Evolutionary conservation across 352 stramenopile genomes (phyloP), one percentile per base, ranked within the genome.

Genomic region (Phytophthora citrophthora): DNA sequence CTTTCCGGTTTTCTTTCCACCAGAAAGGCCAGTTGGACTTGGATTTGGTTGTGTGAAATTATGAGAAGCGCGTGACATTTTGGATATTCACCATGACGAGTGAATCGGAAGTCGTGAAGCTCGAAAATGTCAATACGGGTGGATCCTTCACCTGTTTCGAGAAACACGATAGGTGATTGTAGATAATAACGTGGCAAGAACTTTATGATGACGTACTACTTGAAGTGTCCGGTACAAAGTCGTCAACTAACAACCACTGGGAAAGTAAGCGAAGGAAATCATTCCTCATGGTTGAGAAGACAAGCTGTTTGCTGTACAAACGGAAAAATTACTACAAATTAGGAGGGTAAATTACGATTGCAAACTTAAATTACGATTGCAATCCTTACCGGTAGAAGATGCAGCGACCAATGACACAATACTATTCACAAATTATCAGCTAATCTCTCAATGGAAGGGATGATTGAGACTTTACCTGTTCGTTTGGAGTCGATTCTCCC

Each of bases 11-110:
- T 46, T 47, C 61, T 68, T 38, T 77, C 54, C 6, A 85, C 32
- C 23, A 85, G 26, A 50, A 74, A 86, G 13, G 67, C 67, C 11
- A 71, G 23, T 50, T 83, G 65, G 29, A 89, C 29, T 75, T 86
- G 54, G 79, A 83, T 74, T 8, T 76, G 47, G 5, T 44, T 65
- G 8, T 62, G 64, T 7, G 74, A 64, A 32, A 83, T 45, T 41
- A 79, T 38, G 10, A 82, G 26, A 3, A 77, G 31, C 3, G 67
- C 57, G 31, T 82, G 74, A 15, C 70, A 59, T 41, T 73, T 79
- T 26, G 74, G 70, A 18, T 82, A 82, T 34, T 63, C 46, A 2
- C 68, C 70, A 34, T 81, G 61, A 3, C 74, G 54, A 41, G 71
- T 65, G 55, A 77, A 78, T 4, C 60, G 53, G 43, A 70, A 70